Conservation (phyloP, 768 basidiomycete genomes). For the Myochromella boudieri region DNA sequence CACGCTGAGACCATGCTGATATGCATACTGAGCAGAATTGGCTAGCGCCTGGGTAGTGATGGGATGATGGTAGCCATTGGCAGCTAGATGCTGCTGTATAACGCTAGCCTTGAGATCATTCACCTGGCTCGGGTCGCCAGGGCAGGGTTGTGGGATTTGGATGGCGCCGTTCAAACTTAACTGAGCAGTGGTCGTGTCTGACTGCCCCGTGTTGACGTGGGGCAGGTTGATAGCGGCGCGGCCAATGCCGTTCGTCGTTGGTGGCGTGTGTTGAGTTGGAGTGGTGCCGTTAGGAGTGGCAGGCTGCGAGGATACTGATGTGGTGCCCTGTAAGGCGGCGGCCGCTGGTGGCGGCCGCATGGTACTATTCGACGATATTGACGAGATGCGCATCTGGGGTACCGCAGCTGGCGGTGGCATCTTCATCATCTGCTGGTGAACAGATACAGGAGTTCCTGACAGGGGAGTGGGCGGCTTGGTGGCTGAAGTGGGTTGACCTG, state of each 20-base stretch:
- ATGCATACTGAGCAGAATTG: constrained; percentile 32
- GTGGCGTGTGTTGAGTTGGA: constrained; percentile 36
- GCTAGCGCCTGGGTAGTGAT: constrained; percentile 35
- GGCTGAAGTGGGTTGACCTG: too few relatives aligned
- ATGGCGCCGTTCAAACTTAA: constrained; percentile 32
- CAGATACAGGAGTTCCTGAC: constrained; percentile 52
- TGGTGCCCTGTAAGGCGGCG: constrained; percentile 17
- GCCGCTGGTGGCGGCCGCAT: constrained; percentile 49
- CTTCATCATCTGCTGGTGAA: constrained; percentile 61
- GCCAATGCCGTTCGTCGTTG: constrained; percentile 37
- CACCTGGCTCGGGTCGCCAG: constrained; percentile 17
- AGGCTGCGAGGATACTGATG: constrained; percentile 19
- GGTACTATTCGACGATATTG: constrained; percentile 55
- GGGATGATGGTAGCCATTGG: constrained; percentile 50
- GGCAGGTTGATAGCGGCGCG: constrained; percentile 47
- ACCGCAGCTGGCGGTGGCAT: constrained; percentile 54
- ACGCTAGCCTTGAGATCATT: constrained; percentile 30
- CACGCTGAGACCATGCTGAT: constrained; percentile 40
- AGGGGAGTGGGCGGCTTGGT: constrained; percentile 11
- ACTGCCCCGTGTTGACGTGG: constrained; percentile 42
- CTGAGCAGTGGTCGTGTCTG: constrained; percentile 27
- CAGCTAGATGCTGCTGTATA: constrained; percentile 31
- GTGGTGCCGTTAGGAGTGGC: constrained; percentile 28
- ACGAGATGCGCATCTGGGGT: constrained; percentile 56
- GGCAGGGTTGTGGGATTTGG: constrained; percentile 29